A percentile compares a stretch with the other conserved stretches of the same genome.
Conservation (phyloP, 305 asterid genomes). For the Fraxinus platypoda region DNA sequence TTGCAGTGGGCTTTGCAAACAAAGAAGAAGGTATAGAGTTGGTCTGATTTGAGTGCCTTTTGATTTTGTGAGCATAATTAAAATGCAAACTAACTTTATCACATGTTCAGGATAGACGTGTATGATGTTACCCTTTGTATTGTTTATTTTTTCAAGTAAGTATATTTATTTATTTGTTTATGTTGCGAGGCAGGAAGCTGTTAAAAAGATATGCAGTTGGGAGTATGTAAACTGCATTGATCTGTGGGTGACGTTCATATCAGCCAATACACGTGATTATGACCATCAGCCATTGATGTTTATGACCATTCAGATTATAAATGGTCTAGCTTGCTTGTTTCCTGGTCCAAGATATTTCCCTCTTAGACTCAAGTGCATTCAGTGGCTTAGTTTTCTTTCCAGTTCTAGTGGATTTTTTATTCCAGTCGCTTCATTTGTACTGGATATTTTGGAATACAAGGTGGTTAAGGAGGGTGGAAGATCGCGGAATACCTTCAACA, state of each 20-base stretch:
- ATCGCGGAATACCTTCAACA: conserved; percentile 39
- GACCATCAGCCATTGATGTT: conserved; percentile 63
- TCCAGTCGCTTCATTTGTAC: conserved; percentile 68
- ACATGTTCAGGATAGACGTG: not conserved
- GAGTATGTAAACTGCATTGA: conserved; percentile 76
- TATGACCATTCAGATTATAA: conserved; percentile 59
- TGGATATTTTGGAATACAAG: conserved; percentile 78
- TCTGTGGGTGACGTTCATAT: conserved; percentile 79
- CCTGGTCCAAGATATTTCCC: conserved; percentile 93
- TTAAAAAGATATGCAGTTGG: conserved; percentile 77
- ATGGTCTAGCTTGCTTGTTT: conserved; percentile 69
- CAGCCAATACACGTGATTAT: conserved; percentile 49
- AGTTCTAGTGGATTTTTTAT: conserved; percentile 66
- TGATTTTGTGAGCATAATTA: not conserved
- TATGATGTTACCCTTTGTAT: not conserved
- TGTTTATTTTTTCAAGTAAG: not conserved
- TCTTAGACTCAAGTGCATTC: conserved; percentile 74
- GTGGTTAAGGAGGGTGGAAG: conserved; percentile 64
- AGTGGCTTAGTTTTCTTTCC: conserved; percentile 78
- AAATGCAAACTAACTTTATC: not conserved
- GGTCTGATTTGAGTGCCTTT: not conserved
- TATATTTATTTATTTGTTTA: conserved; percentile 5
- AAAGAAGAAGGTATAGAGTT: conserved; percentile 70
- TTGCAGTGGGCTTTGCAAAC: conserved; percentile 59
- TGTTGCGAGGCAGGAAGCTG: conserved; percentile 62